Base-by-base conservation (phyloP, 1,139 yeast species). In the Insectozyma bohioensis region DNA sequence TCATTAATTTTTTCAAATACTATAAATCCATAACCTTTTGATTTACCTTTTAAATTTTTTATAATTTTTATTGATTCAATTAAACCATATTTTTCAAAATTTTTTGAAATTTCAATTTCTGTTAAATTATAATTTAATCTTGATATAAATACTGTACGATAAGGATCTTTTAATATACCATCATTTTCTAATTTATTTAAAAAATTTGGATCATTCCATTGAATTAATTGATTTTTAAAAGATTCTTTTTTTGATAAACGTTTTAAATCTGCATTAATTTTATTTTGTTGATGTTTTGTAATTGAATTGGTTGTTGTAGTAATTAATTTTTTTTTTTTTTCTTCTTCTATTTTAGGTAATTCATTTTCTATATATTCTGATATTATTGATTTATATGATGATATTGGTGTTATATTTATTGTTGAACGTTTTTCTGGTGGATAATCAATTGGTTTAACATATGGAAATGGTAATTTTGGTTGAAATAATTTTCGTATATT, bases 1-100 rank as follows among this genome's bases (percentile, higher is more conserved):
- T 75, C 85, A 12, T 56, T 49, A 35, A 74, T 83, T 29, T 69
- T 64, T 47, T 75, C 81, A 56, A 76, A 90, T 4, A 83, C 82
- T 2, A 90, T 65, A 54, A 92, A 92, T 1, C 85, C 97, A 52
- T 92, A 92, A 0, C 97, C 97, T 39, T 78, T 64, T 1, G 94
- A 75, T 42, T 75, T 72, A 19, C 75, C 74, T 0, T 65, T 49
- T 2, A 50, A 52, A 48, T 84, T 84, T 42, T 86, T 61, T 1
- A 88, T 85, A 3, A 88, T 70, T 16, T 90, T 64, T 1, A 82
- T 66, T 4, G 73, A 70, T 35, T 83, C 90, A 24, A 90, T 77
- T 6, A 75, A 73, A 0, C 97, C 97, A 58, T 64, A 86, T 42
- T 66, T 67, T 23, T 73, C 59, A 48, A 88, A 85, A 33, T 66